These are phyloP conservation scores for Claviceps arundinis DNA, from an alignment of 2,329 filamentous ascomycete genomes.

Conservation along the genomic window DNA sequence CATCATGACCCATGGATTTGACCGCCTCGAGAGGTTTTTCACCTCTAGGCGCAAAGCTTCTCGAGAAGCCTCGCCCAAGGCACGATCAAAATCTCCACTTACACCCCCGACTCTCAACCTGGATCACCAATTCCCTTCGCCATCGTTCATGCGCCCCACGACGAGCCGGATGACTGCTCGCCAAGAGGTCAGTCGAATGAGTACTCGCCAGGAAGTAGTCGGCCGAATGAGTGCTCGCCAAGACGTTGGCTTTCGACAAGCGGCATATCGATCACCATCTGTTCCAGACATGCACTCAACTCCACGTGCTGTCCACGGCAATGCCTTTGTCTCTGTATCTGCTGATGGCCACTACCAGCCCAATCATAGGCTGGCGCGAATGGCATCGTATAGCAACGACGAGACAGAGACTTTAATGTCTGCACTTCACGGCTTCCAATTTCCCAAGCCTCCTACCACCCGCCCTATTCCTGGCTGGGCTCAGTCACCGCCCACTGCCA, in stretches of 20 bases:
- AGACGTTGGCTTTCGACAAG: constrained; percentile 24
- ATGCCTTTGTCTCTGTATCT: constrained; percentile 6
- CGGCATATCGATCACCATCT: constrained; percentile 17
- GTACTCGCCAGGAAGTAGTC: constrained; percentile 30
- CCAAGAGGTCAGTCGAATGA: constrained; percentile 24
- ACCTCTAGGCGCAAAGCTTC: constrained; percentile 27
- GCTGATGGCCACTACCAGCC: constrained; percentile 4
- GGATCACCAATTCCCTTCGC: constrained; percentile 31
- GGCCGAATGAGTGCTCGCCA: constrained; percentile 43
- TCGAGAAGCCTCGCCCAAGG: constrained; percentile 10
- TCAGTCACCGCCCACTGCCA: constrained; percentile 11
- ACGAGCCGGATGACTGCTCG: constrained; percentile 43
- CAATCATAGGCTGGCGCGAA: constrained; percentile 7
- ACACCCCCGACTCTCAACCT: constrained; percentile 9
- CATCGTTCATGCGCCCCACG: constrained; percentile 43
- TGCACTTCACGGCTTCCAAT: constrained; percentile 23
- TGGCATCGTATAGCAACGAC: constrained; percentile 14
- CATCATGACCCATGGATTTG: constrained; percentile 39
- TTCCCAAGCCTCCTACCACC: constrained; percentile 21
- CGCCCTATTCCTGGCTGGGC: constrained; percentile 14
- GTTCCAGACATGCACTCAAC: constrained; percentile 10
- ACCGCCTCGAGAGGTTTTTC: constrained; percentile 40
- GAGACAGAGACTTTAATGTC: constrained; percentile 13
- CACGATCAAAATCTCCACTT: constrained; percentile 11
- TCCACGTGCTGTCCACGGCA: constrained; percentile 4